Percentiles rank a stretch among this genome's conserved stretches.
Conservation (phyloP, 1,284 basidiomycete species). For the Cutaneotrichosporon cutaneum region DNA sequence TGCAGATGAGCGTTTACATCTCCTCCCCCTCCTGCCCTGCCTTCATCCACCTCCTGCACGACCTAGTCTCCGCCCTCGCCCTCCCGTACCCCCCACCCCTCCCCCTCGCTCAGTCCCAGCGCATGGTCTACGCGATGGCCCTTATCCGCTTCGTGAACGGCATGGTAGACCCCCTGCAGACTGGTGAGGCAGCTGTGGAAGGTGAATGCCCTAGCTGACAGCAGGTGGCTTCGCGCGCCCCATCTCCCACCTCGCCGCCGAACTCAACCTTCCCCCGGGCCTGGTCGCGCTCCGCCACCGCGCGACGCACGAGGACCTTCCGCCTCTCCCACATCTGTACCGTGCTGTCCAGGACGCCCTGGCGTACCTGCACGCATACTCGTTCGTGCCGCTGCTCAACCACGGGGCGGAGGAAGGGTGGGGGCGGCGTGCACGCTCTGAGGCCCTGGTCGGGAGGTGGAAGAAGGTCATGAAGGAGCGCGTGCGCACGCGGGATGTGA, state of each 20-base stretch:
- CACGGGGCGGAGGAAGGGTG: constrained; percentile 58
- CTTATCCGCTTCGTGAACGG: constrained; percentile 86
- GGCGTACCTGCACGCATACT: constrained; percentile 64
- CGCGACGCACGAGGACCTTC: constrained; percentile 93
- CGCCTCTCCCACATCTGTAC: constrained; percentile 74
- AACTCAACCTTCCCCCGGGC: constrained; percentile 81
- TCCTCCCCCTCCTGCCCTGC: constrained; percentile 71
- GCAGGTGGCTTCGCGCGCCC: constrained; percentile 69
- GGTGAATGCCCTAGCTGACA: neutral
- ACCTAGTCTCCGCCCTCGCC: constrained; percentile 64
- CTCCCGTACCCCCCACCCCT: constrained; percentile 57
- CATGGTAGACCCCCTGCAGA: constrained; percentile 89
- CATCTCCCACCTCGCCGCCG: constrained; percentile 81
- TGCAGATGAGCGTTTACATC: constrained; percentile 66
- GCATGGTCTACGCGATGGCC: constrained; percentile 67
- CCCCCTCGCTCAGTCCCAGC: constrained; percentile 57
- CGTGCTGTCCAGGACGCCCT: constrained; percentile 71
- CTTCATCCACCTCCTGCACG: constrained; percentile 58
- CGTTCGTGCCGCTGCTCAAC: constrained; percentile 65
- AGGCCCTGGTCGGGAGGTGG: constrained; percentile 39
- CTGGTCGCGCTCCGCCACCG: constrained; percentile 93
- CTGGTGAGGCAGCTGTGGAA: constrained; percentile 62
- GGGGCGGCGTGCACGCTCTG: constrained; percentile 56
- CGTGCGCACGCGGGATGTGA: constrained; percentile 65
- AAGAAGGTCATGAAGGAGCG: constrained; percentile 49